These are phyloP conservation scores for Stephanodiscus triporus DNA, from an alignment of 108 stramenopile species.

Conservation along the genomic window DNA sequence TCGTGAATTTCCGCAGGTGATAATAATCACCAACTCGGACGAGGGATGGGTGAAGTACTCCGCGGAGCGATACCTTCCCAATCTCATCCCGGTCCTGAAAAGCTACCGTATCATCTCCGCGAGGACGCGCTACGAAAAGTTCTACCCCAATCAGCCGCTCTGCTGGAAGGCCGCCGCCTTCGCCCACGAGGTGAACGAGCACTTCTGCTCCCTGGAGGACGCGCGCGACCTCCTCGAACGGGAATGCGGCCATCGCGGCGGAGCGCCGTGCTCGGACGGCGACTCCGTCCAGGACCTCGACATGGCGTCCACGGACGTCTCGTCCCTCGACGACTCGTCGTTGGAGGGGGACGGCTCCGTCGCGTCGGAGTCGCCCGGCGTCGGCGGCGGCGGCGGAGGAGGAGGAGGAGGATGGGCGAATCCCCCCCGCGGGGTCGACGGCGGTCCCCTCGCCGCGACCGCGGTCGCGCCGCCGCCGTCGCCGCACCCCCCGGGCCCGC, in stretches of 20 bases:
- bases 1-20: conserved; percentile 53
- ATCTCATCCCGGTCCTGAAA: conserved; percentile 69
- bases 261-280: not conserved
- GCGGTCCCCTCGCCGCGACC: no score
- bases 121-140: conserved; percentile 83
- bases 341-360: conserved; percentile 28
- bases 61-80: conserved; percentile 77
- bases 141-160: conserved; percentile 87
- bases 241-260: conserved; percentile 30
- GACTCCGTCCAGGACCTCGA: conserved; percentile 52
- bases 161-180: conserved; percentile 96
- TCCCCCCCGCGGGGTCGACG: not conserved
- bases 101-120: conserved; percentile 82
- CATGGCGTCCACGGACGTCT: conserved; percentile 43
- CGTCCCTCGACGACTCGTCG: conserved; percentile 26
- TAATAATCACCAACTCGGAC: conserved; percentile 92
- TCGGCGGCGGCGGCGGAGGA: conserved; percentile 17
- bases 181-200: conserved; percentile 91
- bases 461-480: conserved; percentile 3
- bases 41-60: conserved; percentile 92
- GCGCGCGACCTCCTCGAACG: conserved; percentile 32
- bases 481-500: not conserved
- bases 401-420: not conserved
- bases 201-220: conserved; percentile 65
- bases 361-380: conserved; percentile 58